Percentiles rank a stretch among this genome's conserved stretches.
Evolutionary conservation across 164 flowering plant species (phyloP).

Genomic region (Houttuynia cordata): DNA sequence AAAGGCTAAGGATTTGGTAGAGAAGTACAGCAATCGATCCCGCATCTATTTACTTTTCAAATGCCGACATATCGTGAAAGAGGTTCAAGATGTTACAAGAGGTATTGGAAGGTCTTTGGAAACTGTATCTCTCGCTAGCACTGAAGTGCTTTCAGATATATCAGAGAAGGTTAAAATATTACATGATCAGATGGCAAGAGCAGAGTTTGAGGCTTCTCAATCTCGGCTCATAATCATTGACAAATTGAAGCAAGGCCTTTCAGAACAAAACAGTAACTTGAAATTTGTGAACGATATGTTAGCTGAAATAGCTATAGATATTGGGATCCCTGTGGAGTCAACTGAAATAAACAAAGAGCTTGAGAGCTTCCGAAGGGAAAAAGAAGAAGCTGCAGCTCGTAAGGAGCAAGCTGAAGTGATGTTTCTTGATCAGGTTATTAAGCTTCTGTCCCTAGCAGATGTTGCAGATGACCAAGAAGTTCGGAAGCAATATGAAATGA

Average conservation of each 20-base stretch:
- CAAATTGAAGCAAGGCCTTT: constrained; percentile 44
- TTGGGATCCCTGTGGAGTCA: constrained; percentile 56
- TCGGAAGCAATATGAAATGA: constrained; percentile 28
- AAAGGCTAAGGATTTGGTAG: constrained; percentile 46
- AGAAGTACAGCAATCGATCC: constrained; percentile 48
- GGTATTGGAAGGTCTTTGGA: constrained; percentile 54
- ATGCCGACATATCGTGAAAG: constrained; percentile 52
- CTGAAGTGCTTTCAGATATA: constrained; percentile 43
- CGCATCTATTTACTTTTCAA: constrained; percentile 52
- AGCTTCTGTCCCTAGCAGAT: constrained; percentile 57
- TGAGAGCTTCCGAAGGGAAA: constrained; percentile 41
- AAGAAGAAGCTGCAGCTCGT: constrained; percentile 52
- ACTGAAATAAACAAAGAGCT: constrained; percentile 54
- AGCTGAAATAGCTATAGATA: constrained; percentile 54
- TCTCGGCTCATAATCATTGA: constrained; percentile 44
- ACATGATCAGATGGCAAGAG: constrained; percentile 67
- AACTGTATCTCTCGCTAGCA: constrained; percentile 39
- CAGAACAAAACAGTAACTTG: constrained; percentile 41
- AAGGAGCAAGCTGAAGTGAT: constrained; percentile 50
- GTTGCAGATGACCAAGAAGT: constrained; percentile 57
- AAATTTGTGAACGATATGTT: constrained; percentile 67
- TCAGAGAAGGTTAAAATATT: constrained; percentile 45
- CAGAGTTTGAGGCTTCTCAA: constrained; percentile 42
- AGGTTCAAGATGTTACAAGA: constrained; percentile 51
- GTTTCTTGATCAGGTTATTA: constrained; percentile 57